These are phyloP conservation scores for Pseudocercospora cruenta DNA, from an alignment of 2,329 filamentous ascomycete species.

Conservation along the genomic window DNA sequence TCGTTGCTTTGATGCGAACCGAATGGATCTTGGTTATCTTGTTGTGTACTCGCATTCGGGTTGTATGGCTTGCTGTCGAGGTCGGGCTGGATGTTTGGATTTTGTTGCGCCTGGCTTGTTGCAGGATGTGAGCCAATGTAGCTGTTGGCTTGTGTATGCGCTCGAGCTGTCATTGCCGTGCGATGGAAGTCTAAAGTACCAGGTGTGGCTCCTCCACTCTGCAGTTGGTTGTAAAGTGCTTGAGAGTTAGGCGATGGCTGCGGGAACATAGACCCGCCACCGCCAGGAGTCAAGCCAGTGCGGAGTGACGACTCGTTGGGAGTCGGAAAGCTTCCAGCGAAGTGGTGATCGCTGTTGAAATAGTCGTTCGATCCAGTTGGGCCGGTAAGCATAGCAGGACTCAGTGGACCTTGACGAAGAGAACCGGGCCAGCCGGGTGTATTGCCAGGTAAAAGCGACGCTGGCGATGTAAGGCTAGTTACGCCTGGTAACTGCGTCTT, in stretches of 20 bases:
- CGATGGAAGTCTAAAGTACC: slow-evolving; percentile 93
- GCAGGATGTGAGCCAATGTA: slow-evolving; percentile 41
- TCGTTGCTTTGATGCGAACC: slow-evolving; percentile 89
- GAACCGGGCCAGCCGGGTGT: slow-evolving; percentile 84
- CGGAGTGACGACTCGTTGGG: slow-evolving; percentile 94
- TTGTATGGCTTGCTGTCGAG: slow-evolving; percentile 55
- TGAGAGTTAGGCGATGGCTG: slow-evolving; percentile 85
- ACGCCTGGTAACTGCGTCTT: slow-evolving; percentile 82
- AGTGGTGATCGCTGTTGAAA: slow-evolving; percentile 71
- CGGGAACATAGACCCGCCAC: slow-evolving; percentile 96
- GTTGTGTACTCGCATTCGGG: slow-evolving; percentile 49
- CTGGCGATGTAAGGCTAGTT: slow-evolving; percentile 86
- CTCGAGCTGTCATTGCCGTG: slow-evolving; percentile 80
- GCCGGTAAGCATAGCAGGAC: slow-evolving; percentile 94
- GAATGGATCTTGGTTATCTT: slow-evolving; percentile 64
- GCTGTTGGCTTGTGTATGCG: slow-evolving; percentile 55
- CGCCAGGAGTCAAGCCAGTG: slow-evolving; percentile 89
- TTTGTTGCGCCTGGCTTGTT: slow-evolving; percentile 50
- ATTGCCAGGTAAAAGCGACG: slow-evolving; percentile 73
- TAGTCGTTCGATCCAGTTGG: slow-evolving; percentile 75
- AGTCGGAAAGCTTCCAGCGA: slow-evolving; percentile 85
- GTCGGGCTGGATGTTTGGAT: slow-evolving; percentile 44
- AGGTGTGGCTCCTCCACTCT: slow-evolving; percentile 82
- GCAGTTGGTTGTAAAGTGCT: slow-evolving; percentile 76
- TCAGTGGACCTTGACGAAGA: slow-evolving; percentile 86